A percentile compares a stretch with the other conserved stretches of the same genome.
Conservation (phyloP, 768 basidiomycete species). For the Cystobasidiopsis lactophilus region DNA sequence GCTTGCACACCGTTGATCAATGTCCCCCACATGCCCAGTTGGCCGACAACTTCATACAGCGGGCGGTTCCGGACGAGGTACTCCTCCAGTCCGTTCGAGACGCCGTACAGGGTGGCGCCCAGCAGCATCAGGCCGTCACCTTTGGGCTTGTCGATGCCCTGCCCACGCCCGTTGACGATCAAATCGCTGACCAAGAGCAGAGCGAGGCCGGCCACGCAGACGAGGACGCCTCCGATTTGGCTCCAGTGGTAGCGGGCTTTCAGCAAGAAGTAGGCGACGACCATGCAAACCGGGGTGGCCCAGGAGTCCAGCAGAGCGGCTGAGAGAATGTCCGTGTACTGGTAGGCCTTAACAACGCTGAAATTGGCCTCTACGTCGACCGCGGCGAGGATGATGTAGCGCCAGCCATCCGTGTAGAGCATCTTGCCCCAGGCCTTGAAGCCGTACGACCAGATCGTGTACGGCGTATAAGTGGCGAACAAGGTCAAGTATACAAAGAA, state of each 20-base stretch:
- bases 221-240: conserved; percentile 15
- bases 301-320: not conserved
- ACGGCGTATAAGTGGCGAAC: conserved; percentile 14
- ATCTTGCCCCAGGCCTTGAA: conserved; percentile 16
- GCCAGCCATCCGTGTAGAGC: conserved; percentile 19
- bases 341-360: conserved; percentile 15
- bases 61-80: conserved; percentile 18
- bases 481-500: conserved; percentile 14
- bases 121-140: not conserved
- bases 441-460: conserved; percentile 19
- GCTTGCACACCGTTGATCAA: conserved; percentile 17
- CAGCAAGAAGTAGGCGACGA: conserved; percentile 15
- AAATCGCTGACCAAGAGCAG: conserved; percentile 17
- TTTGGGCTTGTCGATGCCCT: conserved; percentile 5
- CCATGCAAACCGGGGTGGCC: conserved; percentile 19
- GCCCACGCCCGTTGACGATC: conserved; percentile 14
- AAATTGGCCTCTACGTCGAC: conserved; percentile 15
- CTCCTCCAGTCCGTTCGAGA: conserved; percentile 17
- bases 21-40: conserved; percentile 20
- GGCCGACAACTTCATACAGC: conserved; percentile 20
- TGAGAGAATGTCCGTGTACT: not conserved
- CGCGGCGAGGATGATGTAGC: conserved; percentile 16
- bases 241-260: conserved; percentile 16
- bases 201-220: conserved; percentile 18
- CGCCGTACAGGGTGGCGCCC: conserved; percentile 15